Conservation (phyloP, 1,284 basidiomycete species). For the Trichosporon inkin region DNA sequence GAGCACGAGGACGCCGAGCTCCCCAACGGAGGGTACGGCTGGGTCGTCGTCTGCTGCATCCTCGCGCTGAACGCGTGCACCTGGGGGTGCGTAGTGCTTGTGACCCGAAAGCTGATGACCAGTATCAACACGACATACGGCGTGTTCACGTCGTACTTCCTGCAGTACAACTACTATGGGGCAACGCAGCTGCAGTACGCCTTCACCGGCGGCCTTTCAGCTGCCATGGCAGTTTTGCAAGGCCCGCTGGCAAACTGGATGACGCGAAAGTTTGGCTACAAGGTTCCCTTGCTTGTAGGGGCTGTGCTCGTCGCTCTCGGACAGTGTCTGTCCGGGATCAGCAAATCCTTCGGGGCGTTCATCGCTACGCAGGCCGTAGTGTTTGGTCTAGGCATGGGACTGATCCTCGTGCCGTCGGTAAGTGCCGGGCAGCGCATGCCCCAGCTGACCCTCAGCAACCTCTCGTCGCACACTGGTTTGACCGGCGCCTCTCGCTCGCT, state of each 20-base stretch:
- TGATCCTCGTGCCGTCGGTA: conserved; percentile 38
- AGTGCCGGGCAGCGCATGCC: background rate
- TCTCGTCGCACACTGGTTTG: conserved; percentile 49
- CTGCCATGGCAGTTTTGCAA: conserved; percentile 41
- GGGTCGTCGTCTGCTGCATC: conserved; percentile 48
- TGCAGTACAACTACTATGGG: conserved; percentile 49
- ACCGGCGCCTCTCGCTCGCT: conserved; percentile 40
- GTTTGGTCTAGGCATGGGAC: conserved; percentile 38
- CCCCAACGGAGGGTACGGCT: conserved; percentile 47
- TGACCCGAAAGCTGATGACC: conserved; percentile 23
- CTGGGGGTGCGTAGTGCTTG: conserved; percentile 34
- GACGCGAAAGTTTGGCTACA: conserved; percentile 39
- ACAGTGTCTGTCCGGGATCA: conserved; percentile 37
- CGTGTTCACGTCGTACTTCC: conserved; percentile 51
- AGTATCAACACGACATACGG: conserved; percentile 52
- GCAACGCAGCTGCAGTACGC: conserved; percentile 50
- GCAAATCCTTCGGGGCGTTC: conserved; percentile 31
- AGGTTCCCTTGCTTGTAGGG: conserved; percentile 42
- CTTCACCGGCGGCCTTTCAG: conserved; percentile 50
- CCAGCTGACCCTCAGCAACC: conserved; percentile 26
- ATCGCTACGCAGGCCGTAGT: conserved; percentile 40
- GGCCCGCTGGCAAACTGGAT: conserved; percentile 50
- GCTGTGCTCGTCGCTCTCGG: conserved; percentile 30
- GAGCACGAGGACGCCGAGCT: conserved; percentile 10
- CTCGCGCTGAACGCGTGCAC: conserved; percentile 40